These are phyloP conservation scores for Umbelopsis sp. DNA, from an alignment of 192 early-diverging fungal species.

Conservation along the genomic window DNA sequence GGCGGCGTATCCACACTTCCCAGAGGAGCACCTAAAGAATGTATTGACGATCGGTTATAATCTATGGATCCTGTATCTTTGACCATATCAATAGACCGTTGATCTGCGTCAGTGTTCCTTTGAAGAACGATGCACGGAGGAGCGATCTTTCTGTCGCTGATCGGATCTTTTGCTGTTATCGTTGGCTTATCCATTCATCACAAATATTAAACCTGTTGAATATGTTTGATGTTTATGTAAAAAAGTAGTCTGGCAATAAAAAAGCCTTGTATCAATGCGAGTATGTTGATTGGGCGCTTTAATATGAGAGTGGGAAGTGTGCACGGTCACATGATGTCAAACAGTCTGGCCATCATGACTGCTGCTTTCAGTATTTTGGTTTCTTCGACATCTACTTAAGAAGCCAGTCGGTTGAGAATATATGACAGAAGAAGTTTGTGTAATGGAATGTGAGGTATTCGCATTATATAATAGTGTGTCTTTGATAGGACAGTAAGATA, in stretches of 20 bases:
- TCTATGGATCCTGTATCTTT: slow-evolving; percentile 5
- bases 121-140: neutral
- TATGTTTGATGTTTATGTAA: neutral
- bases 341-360: neutral
- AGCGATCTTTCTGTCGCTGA: neutral
- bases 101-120: neutral
- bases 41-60: neutral
- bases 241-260: neutral
- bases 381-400: too few relatives aligned
- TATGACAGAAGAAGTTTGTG: too few relatives aligned
- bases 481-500: too few relatives aligned
- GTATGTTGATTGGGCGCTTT: slow-evolving; percentile 6
- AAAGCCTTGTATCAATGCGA: slow-evolving; percentile 10
- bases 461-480: too few relatives aligned
- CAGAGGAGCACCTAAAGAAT: slow-evolving; percentile 1
- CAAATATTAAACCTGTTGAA: slow-evolving; percentile 12
- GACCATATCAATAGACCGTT: neutral
- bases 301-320: neutral
- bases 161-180: neutral
- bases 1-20: slow-evolving; percentile 9
- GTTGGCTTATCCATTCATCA: slow-evolving; percentile 8
- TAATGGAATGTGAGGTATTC: too few relatives aligned
- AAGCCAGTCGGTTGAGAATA: too few relatives aligned
- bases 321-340: neutral
- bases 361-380: neutral